Base-by-base conservation (phyloP, 2,329 filamentous ascomycete genomes). In the Diaporthe helianthi region DNA sequence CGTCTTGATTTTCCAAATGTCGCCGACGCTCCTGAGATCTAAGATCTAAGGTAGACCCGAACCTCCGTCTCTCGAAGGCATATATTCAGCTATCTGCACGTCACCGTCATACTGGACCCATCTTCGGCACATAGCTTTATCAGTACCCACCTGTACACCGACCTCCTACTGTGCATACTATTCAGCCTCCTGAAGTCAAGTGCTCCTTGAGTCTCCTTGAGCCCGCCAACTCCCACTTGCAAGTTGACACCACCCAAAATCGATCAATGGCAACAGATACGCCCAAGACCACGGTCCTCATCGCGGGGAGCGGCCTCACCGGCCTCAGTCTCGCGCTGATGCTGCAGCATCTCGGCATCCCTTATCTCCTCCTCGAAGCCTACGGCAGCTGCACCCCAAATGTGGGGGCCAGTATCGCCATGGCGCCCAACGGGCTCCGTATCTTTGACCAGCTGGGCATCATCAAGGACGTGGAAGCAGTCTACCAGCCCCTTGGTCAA, bases 281-380 rank as follows among this genome's bases (percentile, higher is more conserved):
- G 6, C 58, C 26, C 7, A 7, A 63, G 41, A 63, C 41, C n/a
- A 63, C 58, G 58, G 58, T 49, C 44, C 46, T 47, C 10, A 49
- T 63, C 26, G 29, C 29, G 19, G 58, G 58, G 15, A 63, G 58
- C n/a, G 58, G 58, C 58, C 58, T 63, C 29, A 63, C 58, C 13
- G 58, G 58, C 29, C 58, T 63, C 4, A 19, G 19, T 24, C 41
- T 47, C 31, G 58, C 58, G 29, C 15, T 63, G 19, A 36, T 36
- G 29, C 22, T 63, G 29, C 41, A 63, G n/a, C 26, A 63, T 17
- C 58, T 63, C 58, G 58, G 58, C 29, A 26, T 63, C 13, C 26
- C 29, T 19, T 63, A 63, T 15, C 58, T 63, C 44, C 41, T 63
- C 15, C 44, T 63, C 29, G 58, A 63, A 49, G 58, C 58, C 58